A percentile compares a stretch with the other conserved stretches of the same genome.
Evolutionary conservation across 2,329 filamentous ascomycete genomes (phyloP).

Genomic region (Phaeosphaeriaceae sp.): DNA sequence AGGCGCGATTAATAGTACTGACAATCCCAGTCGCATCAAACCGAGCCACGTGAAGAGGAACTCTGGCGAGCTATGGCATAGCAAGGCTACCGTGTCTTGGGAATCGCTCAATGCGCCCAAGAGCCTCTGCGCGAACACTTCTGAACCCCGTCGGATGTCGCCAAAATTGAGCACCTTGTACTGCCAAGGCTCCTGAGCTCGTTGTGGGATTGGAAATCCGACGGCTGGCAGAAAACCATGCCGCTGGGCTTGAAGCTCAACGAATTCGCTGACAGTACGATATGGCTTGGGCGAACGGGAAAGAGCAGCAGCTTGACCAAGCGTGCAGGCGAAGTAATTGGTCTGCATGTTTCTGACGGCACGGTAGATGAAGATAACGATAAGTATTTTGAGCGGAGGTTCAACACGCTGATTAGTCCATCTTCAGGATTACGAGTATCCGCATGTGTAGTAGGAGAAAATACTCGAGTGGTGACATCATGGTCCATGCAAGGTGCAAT

Average conservation of each 20-base stretch:
- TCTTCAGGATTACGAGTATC: background rate
- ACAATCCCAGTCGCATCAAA: constrained; percentile 62
- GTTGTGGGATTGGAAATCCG: constrained; percentile 54
- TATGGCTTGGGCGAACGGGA: constrained; percentile 47
- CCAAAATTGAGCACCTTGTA: constrained; percentile 46
- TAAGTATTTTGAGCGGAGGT: background rate
- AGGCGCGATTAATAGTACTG: constrained; percentile 64
- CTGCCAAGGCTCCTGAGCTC: constrained; percentile 27
- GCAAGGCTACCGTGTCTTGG: constrained; percentile 55
- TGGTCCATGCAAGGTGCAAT: background rate
- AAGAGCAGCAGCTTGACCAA: constrained; percentile 60
- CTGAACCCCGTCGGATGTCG: constrained; percentile 44
- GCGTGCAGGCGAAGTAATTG: constrained; percentile 68
- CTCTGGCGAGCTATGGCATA: constrained; percentile 63
- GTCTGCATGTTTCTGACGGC: constrained; percentile 27
- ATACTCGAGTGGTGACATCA: constrained; percentile 38
- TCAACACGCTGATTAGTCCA: background rate
- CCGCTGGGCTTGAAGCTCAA: constrained; percentile 56
- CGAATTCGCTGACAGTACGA: constrained; percentile 57
- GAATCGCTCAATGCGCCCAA: constrained; percentile 17
- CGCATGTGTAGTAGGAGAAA: background rate
- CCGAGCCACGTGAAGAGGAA: constrained; percentile 68
- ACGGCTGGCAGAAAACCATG: constrained; percentile 55
- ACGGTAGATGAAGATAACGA: background rate
- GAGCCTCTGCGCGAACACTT: constrained; percentile 45